Evolutionary conservation across 495 filamentous ascomycete species (phyloP).

Genomic region (Penicillium manginii): DNA sequence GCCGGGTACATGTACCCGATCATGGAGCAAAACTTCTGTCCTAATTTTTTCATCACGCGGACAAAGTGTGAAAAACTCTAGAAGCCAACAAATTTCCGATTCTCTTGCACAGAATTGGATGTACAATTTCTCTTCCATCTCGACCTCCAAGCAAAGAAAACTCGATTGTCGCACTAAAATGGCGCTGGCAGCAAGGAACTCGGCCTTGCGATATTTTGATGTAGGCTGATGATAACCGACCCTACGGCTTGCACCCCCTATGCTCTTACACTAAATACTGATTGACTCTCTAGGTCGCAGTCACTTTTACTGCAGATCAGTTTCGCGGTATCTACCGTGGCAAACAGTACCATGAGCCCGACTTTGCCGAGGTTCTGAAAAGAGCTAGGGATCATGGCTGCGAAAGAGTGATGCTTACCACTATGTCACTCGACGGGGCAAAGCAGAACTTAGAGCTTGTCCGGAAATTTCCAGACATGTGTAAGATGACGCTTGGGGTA

Average conservation of each 20-base stretch:
- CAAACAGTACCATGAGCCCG: constrained; percentile 34
- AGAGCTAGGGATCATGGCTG: constrained; percentile 28
- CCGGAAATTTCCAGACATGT: constrained; percentile 25
- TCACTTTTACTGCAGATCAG: constrained; percentile 38
- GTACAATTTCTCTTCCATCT: too few species aligned
- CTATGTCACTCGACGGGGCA: constrained; percentile 29
- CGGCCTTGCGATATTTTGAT: constrained; percentile 15
- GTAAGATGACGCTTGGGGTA: constrained; percentile 37
- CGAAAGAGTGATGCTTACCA: constrained; percentile 32
- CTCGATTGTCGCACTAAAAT: not conserved
- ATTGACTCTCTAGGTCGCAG: constrained; percentile 25
- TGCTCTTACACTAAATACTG: not conserved
- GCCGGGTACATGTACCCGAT: constrained; percentile 6
- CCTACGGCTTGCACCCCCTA: not conserved
- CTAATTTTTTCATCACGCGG: not conserved
- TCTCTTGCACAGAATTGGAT: too few species aligned
- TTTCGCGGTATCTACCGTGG: constrained; percentile 39
- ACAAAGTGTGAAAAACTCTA: not conserved
- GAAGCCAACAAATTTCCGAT: not conserved
- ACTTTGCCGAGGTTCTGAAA: constrained; percentile 29
- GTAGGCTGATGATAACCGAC: not conserved
- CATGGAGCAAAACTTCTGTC: not conserved
- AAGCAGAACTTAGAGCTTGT: constrained; percentile 23
- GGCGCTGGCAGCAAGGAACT: not conserved
- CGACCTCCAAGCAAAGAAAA: not conserved